Percentiles rank a stretch among this genome's conserved stretches.
Evolutionary conservation across 805 yeast species (phyloP).

Genomic region (Alloascoidea africana): DNA sequence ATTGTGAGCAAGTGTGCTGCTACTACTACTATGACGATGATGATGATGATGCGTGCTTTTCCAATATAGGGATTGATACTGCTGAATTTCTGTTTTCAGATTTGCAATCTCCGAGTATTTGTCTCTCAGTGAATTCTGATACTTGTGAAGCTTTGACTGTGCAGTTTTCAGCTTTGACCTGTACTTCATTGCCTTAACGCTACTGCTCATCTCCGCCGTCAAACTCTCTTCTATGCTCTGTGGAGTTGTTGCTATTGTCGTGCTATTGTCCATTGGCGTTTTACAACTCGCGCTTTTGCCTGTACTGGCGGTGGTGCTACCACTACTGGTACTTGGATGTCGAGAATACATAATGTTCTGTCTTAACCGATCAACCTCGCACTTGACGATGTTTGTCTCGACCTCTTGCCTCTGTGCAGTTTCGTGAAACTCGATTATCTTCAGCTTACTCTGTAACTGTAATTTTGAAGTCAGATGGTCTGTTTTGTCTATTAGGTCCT

Average conservation of each 20-base stretch:
- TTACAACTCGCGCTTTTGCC: too few relatives aligned
- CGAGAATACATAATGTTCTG: constrained; percentile 4
- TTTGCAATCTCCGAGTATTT: constrained; percentile 29
- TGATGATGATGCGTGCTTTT: not conserved
- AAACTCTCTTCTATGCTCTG: not conserved
- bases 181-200: constrained; percentile 12
- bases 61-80: constrained; percentile 4
- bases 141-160: constrained; percentile 28
- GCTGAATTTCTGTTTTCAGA: constrained; percentile 19
- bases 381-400: constrained; percentile 26
- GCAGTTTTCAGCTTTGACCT: constrained; percentile 22
- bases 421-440: constrained; percentile 27
- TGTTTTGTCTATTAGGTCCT: not conserved
- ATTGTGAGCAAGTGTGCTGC: too few relatives aligned
- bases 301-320: too few relatives aligned
- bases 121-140: constrained; percentile 25
- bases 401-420: constrained; percentile 31
- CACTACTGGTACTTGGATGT: constrained; percentile 6
- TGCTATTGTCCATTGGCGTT: not conserved
- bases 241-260: not conserved
- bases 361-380: constrained; percentile 29
- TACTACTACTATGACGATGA: constrained; percentile 1
- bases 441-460: constrained; percentile 22
- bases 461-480: constrained; percentile 2
- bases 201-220: not conserved